Percentiles rank a stretch among this genome's conserved stretches.
phyloP scores from a whole-genome alignment of 768 basidiomycete genomes.

The Aureoboletus auriporus region DNA sequence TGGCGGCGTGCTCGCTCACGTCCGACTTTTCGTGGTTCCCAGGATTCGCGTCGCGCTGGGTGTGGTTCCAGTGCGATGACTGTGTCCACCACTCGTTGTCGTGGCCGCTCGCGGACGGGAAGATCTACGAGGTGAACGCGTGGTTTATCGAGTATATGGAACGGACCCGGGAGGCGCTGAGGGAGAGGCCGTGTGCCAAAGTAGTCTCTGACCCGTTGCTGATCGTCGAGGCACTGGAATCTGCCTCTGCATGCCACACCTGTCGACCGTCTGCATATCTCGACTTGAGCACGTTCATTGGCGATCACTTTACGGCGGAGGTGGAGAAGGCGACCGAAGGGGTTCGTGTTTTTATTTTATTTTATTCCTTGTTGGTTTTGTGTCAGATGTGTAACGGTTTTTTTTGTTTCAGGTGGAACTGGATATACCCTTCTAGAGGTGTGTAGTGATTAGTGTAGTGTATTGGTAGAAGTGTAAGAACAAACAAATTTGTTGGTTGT shows the following conservation, averaged over 20 bases:
- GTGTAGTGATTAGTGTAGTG: too few relatives aligned
- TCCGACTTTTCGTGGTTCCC: constrained; percentile 36
- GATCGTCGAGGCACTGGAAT: constrained; percentile 29
- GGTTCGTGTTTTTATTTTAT: constrained; percentile 16
- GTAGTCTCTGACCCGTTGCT: constrained; percentile 27
- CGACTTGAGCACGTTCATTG: constrained; percentile 30
- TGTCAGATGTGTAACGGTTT: constrained; percentile 3
- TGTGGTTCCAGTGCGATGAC: constrained; percentile 38
- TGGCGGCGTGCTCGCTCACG: constrained; percentile 28
- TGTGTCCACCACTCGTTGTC: constrained; percentile 32
- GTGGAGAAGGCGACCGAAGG: constrained; percentile 28
- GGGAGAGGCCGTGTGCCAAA: constrained; percentile 30
- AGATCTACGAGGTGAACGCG: constrained; percentile 32
- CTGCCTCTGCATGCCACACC: constrained; percentile 23
- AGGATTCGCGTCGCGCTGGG: constrained; percentile 33
- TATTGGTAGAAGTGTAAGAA: too few relatives aligned
- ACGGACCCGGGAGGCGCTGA: constrained; percentile 25
- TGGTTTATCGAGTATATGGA: constrained; percentile 36
- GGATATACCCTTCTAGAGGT: constrained; percentile 29
- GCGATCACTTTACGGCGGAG: constrained; percentile 27
- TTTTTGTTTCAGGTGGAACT: constrained; percentile 24
- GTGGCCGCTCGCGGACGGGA: constrained; percentile 32
- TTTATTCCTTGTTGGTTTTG: constrained; percentile 1
- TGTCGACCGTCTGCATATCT: constrained; percentile 30
- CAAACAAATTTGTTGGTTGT: too few relatives aligned